These are phyloP conservation scores for Schwanniomyces yamadae DNA, from an alignment of 805 yeast genomes.

Conservation along the genomic window DNA sequence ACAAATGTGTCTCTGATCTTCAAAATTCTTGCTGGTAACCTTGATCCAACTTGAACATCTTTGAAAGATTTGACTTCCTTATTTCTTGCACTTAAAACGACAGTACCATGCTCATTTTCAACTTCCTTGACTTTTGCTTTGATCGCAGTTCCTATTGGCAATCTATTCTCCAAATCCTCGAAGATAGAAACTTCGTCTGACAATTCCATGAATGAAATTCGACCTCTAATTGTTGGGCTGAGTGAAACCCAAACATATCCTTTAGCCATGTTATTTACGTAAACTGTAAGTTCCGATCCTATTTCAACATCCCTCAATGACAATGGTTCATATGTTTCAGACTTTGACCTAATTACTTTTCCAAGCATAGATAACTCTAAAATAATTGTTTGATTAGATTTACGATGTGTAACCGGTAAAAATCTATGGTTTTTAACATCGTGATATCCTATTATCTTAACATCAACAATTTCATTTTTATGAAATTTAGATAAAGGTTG, in stretches of 20 bases:
- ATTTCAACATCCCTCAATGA: constrained; percentile 43
- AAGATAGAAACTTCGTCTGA: constrained; percentile 51
- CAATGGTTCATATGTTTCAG: constrained; percentile 24
- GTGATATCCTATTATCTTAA: constrained; percentile 72
- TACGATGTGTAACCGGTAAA: constrained; percentile 59
- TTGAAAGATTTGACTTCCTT: constrained; percentile 39
- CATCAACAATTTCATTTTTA: constrained; percentile 57
- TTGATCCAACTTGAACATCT: constrained; percentile 54
- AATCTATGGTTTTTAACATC: constrained; percentile 68
- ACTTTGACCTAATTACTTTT: constrained; percentile 32
- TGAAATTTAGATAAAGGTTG: constrained; percentile 61
- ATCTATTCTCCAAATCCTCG: constrained; percentile 51
- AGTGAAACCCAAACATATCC: constrained; percentile 68
- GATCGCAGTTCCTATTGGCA: constrained; percentile 73
- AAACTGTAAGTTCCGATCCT: constrained; percentile 57
- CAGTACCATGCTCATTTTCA: constrained; percentile 53
- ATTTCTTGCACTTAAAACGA: constrained; percentile 50
- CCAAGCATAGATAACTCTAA: constrained; percentile 64
- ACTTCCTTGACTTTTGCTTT: constrained; percentile 52
- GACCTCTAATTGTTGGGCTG: constrained; percentile 67
- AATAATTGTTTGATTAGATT: constrained; percentile 52
- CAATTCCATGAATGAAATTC: constrained; percentile 63
- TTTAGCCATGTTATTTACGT: constrained; percentile 60
- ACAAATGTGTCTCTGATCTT: constrained; percentile 60
- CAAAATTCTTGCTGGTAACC: constrained; percentile 60